Percentiles rank a stretch among this genome's conserved stretches.
These are phyloP conservation scores for Pythium coloratum DNA, from an alignment of 352 stramenopile genomes.

Conservation along the genomic window DNA sequence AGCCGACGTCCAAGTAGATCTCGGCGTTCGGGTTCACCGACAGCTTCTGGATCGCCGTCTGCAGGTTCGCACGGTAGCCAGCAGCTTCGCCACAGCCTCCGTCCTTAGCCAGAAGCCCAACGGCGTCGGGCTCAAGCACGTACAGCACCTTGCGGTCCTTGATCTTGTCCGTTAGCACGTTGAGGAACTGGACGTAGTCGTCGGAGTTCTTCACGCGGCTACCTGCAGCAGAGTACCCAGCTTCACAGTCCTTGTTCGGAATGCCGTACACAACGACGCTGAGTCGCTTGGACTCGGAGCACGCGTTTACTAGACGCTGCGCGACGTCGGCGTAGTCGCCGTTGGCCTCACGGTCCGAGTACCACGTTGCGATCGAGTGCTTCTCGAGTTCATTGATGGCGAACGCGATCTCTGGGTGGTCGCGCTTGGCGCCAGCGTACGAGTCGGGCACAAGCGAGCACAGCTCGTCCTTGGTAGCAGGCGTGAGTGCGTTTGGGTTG, in stretches of 20 bases:
- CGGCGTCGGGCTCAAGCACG: slow-evolving; percentile 64
- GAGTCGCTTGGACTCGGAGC: slow-evolving; percentile 41
- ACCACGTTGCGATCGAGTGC: slow-evolving; percentile 64
- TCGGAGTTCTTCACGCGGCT: slow-evolving; percentile 38
- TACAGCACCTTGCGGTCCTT: slow-evolving; percentile 59
- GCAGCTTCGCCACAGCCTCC: slow-evolving; percentile 38
- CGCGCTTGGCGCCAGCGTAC: slow-evolving; percentile 44
- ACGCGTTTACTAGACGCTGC: slow-evolving; percentile 35
- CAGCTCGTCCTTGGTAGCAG: slow-evolving; percentile 36
- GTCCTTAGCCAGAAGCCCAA: slow-evolving; percentile 44
- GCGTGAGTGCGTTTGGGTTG: slow-evolving; percentile 3
- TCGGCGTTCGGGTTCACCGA: slow-evolving; percentile 56
- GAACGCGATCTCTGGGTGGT: slow-evolving; percentile 44
- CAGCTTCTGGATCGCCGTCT: slow-evolving; percentile 47
- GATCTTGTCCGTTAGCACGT: slow-evolving; percentile 35
- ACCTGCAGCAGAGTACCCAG: slow-evolving; percentile 40
- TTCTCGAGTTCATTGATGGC: slow-evolving; percentile 56
- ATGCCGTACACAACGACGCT: slow-evolving; percentile 68
- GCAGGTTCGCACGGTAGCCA: slow-evolving; percentile 56
- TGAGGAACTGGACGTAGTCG: slow-evolving; percentile 52
- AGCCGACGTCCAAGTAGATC: slow-evolving; percentile 66
- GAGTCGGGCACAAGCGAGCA: slow-evolving; percentile 47
- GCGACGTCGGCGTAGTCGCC: slow-evolving; percentile 38
- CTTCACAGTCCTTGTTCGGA: slow-evolving; percentile 65
- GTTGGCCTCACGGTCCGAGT: slow-evolving; percentile 47